These are phyloP conservation scores for Chlamydomonas incerta DNA, from an alignment of 139 green algal species.

Conservation along the genomic window DNA sequence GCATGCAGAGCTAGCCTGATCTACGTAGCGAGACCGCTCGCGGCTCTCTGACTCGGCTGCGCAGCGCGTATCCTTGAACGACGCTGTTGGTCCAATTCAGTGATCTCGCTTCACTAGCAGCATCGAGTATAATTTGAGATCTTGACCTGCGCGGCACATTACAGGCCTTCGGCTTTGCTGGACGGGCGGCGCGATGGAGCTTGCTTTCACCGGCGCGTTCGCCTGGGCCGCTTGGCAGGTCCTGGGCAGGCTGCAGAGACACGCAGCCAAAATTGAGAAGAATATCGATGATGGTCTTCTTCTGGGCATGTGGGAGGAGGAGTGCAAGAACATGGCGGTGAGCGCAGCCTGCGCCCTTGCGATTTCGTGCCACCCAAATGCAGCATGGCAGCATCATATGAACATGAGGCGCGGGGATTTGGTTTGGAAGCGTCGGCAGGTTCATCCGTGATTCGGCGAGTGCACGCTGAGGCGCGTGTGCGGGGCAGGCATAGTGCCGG, in stretches of 20 bases:
- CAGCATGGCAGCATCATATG: too few species aligned
- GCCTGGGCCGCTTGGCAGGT: slow-evolving; percentile 40
- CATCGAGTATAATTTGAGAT: too few species aligned
- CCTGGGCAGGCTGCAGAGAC: slow-evolving; percentile 25
- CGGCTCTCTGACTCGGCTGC: too few species aligned
- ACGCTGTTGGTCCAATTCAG: too few species aligned
- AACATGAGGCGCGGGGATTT: too few species aligned
- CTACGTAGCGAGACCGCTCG: too few species aligned
- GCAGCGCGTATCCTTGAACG: too few species aligned
- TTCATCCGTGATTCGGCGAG: background rate
- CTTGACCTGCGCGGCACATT: too few species aligned
- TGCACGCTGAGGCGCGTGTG: background rate
- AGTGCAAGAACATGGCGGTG: slow-evolving; percentile 18
- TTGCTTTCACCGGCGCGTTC: slow-evolving; percentile 33
- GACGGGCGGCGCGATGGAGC: slow-evolving; percentile 11
- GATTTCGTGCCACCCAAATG: background rate
- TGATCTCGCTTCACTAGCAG: too few species aligned
- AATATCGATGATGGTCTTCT: slow-evolving; percentile 5
- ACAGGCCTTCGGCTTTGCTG: too few species aligned
- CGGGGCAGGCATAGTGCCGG: too few species aligned
- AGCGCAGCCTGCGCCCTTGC: background rate
- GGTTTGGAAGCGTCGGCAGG: background rate
- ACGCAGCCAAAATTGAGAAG: slow-evolving; percentile 34
- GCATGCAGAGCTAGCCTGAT: too few species aligned
- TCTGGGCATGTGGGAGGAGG: slow-evolving; percentile 5